Evolutionary conservation across 805 yeast species (phyloP).

Genomic region (Teunomyces panamensis): DNA sequence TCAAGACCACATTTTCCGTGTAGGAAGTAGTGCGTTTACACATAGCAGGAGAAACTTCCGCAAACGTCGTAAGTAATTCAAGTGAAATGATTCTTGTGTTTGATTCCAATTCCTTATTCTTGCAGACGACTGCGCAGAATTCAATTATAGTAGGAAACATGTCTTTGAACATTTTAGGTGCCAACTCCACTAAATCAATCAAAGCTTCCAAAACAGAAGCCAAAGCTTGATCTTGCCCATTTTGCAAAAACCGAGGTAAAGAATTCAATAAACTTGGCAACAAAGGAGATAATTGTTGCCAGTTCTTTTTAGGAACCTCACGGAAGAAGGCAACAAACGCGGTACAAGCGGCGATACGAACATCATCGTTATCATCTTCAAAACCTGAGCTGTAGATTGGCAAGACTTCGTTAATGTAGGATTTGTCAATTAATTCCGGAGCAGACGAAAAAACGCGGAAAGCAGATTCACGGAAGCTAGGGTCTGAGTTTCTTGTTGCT

Average conservation of each 20-base stretch:
- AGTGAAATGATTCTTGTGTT: slow-evolving; percentile 80
- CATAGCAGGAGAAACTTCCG: slow-evolving; percentile 94
- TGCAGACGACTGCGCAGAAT: slow-evolving; percentile 80
- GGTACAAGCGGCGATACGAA: slow-evolving; percentile 84
- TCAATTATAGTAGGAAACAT: slow-evolving; percentile 87
- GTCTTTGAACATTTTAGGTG: slow-evolving; percentile 90
- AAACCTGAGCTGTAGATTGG: slow-evolving; percentile 81
- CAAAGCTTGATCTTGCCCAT: slow-evolving; percentile 76
- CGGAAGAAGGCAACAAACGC: slow-evolving; percentile 91
- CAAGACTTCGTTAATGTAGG: slow-evolving; percentile 52
- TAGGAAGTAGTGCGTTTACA: slow-evolving; percentile 77
- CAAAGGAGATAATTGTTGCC: slow-evolving; percentile 75
- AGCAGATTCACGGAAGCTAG: slow-evolving; percentile 81
- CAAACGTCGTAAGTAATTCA: slow-evolving; percentile 84
- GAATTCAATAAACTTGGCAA: slow-evolving; percentile 84
- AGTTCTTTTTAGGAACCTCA: slow-evolving; percentile 69
- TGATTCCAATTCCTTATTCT: slow-evolving; percentile 76
- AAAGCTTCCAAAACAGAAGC: slow-evolving; percentile 85
- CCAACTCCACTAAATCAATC: slow-evolving; percentile 86
- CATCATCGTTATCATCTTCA: slow-evolving; percentile 74
- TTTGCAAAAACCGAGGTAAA: slow-evolving; percentile 76
- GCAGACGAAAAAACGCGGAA: slow-evolving; percentile 84
- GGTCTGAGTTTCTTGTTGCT: slow-evolving; percentile 54
- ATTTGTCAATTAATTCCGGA: slow-evolving; percentile 70
- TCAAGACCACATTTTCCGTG: slow-evolving; percentile 66